A percentile compares a stretch with the other conserved stretches of the same genome.
Evolutionary conservation across 1,284 basidiomycete species (phyloP).

Genomic region (Ceratobasidium sp.): DNA sequence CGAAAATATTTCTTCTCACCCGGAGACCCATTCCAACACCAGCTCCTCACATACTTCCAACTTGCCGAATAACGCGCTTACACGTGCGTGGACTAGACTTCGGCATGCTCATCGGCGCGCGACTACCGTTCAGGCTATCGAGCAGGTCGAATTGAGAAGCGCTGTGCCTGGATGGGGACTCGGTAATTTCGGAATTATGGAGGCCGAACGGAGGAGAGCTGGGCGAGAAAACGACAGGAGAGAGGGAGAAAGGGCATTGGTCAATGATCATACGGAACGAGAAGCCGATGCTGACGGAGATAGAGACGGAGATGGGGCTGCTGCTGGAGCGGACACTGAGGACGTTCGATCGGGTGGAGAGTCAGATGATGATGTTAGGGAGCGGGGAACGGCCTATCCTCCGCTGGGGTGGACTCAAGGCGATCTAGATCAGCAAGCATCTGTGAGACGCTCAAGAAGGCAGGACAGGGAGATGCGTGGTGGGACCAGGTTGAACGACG

Average conservation of each 20-base stretch:
- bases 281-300: slow-evolving; percentile 33
- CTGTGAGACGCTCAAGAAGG: slow-evolving; percentile 21
- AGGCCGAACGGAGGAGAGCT: slow-evolving; percentile 52
- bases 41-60: slow-evolving; percentile 29
- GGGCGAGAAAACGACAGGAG: slow-evolving; percentile 47
- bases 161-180: slow-evolving; percentile 67
- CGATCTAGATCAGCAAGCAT: slow-evolving; percentile 9
- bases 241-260: slow-evolving; percentile 45
- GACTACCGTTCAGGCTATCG: slow-evolving; percentile 68
- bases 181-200: slow-evolving; percentile 69
- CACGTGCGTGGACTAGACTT: slow-evolving; percentile 63
- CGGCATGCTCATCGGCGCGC: slow-evolving; percentile 71
- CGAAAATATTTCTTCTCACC: slow-evolving; percentile 23
- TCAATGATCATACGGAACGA: slow-evolving; percentile 43
- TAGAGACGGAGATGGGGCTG: slow-evolving; percentile 36
- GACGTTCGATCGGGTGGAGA: slow-evolving; percentile 42
- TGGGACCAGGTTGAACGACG: slow-evolving; percentile 42
- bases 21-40: slow-evolving; percentile 29
- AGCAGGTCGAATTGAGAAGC: slow-evolving; percentile 65
- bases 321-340: slow-evolving; percentile 42
- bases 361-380: slow-evolving; percentile 35
- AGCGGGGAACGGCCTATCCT: slow-evolving; percentile 8
- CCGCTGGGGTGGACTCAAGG: slow-evolving; percentile 17
- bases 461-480: slow-evolving; percentile 43
- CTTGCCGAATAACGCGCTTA: slow-evolving; percentile 30